phyloP scores from a whole-genome alignment of 208 protist genomes.

The Leishmania lainsoni region DNA sequence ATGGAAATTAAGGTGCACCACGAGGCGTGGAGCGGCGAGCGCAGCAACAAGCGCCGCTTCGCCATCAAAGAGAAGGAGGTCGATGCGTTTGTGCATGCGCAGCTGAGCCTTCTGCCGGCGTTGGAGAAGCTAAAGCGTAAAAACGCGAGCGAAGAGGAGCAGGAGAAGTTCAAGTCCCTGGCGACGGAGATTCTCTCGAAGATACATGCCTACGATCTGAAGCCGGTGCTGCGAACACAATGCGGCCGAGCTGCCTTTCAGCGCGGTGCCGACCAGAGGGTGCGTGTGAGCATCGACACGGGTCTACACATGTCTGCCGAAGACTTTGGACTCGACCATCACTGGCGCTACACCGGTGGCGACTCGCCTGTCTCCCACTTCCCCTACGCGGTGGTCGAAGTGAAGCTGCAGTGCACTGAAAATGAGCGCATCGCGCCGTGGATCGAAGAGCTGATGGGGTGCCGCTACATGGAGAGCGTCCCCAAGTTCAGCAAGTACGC shows the following conservation, averaged over 20 bases:
- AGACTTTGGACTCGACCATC: slow-evolving; percentile 84
- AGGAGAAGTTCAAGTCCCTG: slow-evolving; percentile 81
- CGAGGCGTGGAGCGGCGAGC: slow-evolving; percentile 88
- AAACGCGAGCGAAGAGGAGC: slow-evolving; percentile 67
- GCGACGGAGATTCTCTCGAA: slow-evolving; percentile 85
- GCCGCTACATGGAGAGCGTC: slow-evolving; percentile 88
- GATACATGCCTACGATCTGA: slow-evolving; percentile 84
- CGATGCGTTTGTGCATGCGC: slow-evolving; percentile 68
- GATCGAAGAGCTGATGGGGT: slow-evolving; percentile 91
- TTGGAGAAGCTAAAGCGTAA: slow-evolving; percentile 79
- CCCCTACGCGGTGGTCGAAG: slow-evolving; percentile 88
- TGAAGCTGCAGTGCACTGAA: slow-evolving; percentile 89
- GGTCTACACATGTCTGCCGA: slow-evolving; percentile 78
- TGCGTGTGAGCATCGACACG: slow-evolving; percentile 90
- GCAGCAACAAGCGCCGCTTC: slow-evolving; percentile 88
- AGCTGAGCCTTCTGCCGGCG: slow-evolving; percentile 68
- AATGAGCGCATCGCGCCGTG: slow-evolving; percentile 89
- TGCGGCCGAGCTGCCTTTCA: slow-evolving; percentile 88
- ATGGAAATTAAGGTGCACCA: slow-evolving; percentile 93
- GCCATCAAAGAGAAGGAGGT: slow-evolving; percentile 85
- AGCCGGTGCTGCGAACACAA: slow-evolving; percentile 86
- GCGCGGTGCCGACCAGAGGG: slow-evolving; percentile 79
- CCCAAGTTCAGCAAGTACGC: slow-evolving; percentile 92
- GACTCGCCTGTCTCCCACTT: slow-evolving; percentile 76
- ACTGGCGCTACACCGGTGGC: slow-evolving; percentile 83